Evolutionary conservation across 106 monocot species (phyloP).

Genomic region (Acanthochlamys bracteata): DNA sequence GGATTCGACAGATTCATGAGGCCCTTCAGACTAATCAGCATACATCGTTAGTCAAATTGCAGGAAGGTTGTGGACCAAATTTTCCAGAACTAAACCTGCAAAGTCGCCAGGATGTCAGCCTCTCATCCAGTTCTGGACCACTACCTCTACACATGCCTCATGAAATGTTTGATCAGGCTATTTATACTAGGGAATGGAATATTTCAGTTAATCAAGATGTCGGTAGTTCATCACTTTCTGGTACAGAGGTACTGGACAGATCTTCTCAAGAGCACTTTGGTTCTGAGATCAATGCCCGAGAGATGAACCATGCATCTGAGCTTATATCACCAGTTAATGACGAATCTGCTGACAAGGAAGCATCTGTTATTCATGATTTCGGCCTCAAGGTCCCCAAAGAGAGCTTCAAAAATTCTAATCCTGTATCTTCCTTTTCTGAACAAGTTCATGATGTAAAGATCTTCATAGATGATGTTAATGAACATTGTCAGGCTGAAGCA

Average conservation of each 20-base stretch:
- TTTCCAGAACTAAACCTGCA: constrained; percentile 18
- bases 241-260: constrained; percentile 3
- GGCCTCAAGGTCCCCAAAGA: not conserved
- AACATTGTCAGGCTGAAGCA: constrained; percentile 8
- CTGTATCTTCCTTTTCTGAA: constrained; percentile 16
- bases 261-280: constrained; percentile 1
- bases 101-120: constrained; percentile 16
- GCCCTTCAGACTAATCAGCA: constrained; percentile 29
- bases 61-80: constrained; percentile 13
- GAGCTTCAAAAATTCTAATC: not conserved
- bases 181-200: constrained; percentile 12
- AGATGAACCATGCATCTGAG: not conserved
- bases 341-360: constrained; percentile 10
- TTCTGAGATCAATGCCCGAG: not conserved
- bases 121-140: constrained; percentile 7
- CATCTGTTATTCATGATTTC: constrained; percentile 7
- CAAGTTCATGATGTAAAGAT: constrained; percentile 27
- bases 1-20: constrained; percentile 27
- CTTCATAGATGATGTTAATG: constrained; percentile 17
- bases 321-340: not conserved
- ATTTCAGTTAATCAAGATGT: constrained; percentile 5
- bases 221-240: constrained; percentile 11
- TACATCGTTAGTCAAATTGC: constrained; percentile 11
- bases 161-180: constrained; percentile 28
- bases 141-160: constrained; percentile 28